These are phyloP conservation scores for Mychonastes homosphaera DNA, from an alignment of 139 green algal genomes.

Conservation along the genomic window DNA sequence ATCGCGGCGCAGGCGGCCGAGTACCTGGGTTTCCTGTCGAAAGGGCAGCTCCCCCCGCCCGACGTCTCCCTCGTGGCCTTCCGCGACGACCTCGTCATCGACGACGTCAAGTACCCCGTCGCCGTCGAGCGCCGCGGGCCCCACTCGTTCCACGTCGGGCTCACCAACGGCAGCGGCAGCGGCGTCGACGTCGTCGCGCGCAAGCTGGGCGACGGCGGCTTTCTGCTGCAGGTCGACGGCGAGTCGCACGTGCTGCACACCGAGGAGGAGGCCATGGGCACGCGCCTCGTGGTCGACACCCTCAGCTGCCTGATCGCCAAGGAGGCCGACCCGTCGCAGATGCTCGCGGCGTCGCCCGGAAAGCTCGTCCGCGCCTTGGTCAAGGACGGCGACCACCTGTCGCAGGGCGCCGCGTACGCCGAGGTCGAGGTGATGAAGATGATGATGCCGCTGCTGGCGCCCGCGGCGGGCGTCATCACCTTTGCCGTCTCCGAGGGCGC, in stretches of 20 bases:
- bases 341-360: conserved; percentile 35
- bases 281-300: conserved; percentile 80
- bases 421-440: conserved; percentile 92
- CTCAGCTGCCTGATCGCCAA: conserved; percentile 84
- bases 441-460: conserved; percentile 72
- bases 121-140: conserved; percentile 34
- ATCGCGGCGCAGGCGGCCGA: conserved; percentile 49
- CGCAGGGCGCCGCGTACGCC: conserved; percentile 58
- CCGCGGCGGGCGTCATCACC: conserved; percentile 55
- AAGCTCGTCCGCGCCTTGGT: conserved; percentile 78
- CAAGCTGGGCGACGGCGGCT: conserved; percentile 81
- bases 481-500: conserved; percentile 64
- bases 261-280: conserved; percentile 83
- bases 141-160: conserved; percentile 18
- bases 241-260: conserved; percentile 80
- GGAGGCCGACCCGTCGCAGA: conserved; percentile 53
- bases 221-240: conserved; percentile 89
- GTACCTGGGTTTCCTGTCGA: conserved; percentile 83
- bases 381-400: conserved; percentile 51
- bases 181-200: conserved; percentile 70
- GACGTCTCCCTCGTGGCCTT: conserved; percentile 59
- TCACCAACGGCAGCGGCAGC: conserved; percentile 48
- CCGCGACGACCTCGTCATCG: conserved; percentile 40
- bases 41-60: conserved; percentile 86
- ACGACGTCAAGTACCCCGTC: conserved; percentile 76